A percentile compares a stretch with the other conserved stretches of the same genome.
Evolutionary conservation across 139 green algal species (phyloP).

Genomic region (Mesotaenium endlicherianum): DNA sequence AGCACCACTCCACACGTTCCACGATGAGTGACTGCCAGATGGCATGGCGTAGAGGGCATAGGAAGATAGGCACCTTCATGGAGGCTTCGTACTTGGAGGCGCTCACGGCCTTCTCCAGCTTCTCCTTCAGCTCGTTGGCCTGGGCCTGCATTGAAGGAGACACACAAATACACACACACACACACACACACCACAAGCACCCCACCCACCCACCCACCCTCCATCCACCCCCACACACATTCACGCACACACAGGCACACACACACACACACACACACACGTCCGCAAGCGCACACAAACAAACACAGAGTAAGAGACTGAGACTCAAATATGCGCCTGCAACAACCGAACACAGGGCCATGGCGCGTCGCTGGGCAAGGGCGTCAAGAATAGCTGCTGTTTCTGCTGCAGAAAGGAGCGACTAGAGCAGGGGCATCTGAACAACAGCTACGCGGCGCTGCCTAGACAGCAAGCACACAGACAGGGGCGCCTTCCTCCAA

Average conservation of each 20-base stretch:
- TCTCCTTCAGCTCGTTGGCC: slow-evolving; percentile 15
- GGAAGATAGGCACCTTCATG: slow-evolving; percentile 21
- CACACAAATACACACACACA: not conserved
- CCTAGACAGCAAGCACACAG: too few species aligned
- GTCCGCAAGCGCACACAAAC: not conserved
- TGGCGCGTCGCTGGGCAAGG: too few species aligned
- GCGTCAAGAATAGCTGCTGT: too few species aligned
- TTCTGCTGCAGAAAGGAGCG: too few species aligned
- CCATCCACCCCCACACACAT: not conserved
- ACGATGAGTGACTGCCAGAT: not conserved
- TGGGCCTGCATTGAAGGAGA: slow-evolving; percentile 42
- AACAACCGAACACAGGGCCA: too few species aligned
- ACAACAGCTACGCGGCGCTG: too few species aligned
- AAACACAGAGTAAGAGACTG: not conserved
- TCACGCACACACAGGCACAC: not conserved
- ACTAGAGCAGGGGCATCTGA: too few species aligned
- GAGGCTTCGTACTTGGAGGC: slow-evolving; percentile 5
- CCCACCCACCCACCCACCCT: not conserved
- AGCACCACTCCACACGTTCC: not conserved
- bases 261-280: not conserved
- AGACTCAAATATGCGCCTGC: not conserved
- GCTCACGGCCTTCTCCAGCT: slow-evolving; percentile 9
- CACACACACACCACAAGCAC: not conserved
- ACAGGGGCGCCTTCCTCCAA: too few species aligned
- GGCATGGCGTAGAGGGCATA: too few species aligned